Evolutionary conservation across 2,329 filamentous ascomycete genomes (phyloP).

Genomic region (Arthroderma sp.): DNA sequence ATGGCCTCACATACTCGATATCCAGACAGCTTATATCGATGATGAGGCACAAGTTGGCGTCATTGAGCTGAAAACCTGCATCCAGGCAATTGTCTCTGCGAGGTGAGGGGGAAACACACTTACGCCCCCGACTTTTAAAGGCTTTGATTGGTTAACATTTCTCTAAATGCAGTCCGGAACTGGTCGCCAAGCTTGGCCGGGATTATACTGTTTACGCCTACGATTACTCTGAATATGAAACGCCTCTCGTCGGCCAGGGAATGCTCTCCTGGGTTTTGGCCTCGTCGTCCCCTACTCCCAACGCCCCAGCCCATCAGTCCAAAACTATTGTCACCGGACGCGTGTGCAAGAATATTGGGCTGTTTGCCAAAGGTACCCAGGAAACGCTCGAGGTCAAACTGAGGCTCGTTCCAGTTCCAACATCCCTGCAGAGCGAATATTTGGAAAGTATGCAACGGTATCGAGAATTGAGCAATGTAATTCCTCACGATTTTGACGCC

Average conservation of each 20-base stretch:
- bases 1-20: conserved; percentile 62
- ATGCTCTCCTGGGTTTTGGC: conserved; percentile 77
- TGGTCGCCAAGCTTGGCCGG: conserved; percentile 56
- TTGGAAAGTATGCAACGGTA: conserved; percentile 48
- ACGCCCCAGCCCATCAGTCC: conserved; percentile 45
- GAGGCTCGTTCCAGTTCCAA: conserved; percentile 66
- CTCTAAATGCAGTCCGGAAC: conserved; percentile 56
- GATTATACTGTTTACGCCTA: conserved; percentile 97
- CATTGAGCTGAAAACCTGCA: conserved; percentile 73
- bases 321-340: conserved; percentile 68
- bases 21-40: conserved; percentile 70
- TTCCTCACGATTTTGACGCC: conserved; percentile 51
- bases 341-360: conserved; percentile 71
- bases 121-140: background rate
- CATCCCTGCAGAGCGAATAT: conserved; percentile 47
- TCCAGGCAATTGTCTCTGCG: conserved; percentile 62
- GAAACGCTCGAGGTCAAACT: conserved; percentile 91
- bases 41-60: conserved; percentile 71
- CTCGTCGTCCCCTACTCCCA: conserved; percentile 42
- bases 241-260: conserved; percentile 84
- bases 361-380: conserved; percentile 66
- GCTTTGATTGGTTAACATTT: conserved; percentile 4
- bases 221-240: conserved; percentile 91
- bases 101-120: conserved; percentile 30
- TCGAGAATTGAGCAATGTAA: conserved; percentile 43